Evolutionary conservation across 2,329 filamentous ascomycete species (phyloP).

Genomic region (Graphilbum sp.): DNA sequence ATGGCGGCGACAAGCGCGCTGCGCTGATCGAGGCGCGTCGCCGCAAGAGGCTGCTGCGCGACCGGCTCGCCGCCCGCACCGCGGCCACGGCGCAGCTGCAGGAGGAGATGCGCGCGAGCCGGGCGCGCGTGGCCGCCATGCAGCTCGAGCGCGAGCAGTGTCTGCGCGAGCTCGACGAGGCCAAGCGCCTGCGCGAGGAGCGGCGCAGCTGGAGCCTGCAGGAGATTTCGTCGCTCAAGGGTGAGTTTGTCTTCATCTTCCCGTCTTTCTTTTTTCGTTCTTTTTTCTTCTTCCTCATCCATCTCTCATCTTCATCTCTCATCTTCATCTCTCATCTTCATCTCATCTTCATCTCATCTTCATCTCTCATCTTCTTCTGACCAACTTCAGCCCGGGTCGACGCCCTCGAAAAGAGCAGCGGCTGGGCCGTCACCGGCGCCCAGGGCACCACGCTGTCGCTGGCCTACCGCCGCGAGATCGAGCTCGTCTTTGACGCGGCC

Average conservation of each 20-base stretch:
- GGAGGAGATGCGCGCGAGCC: slow-evolving; percentile 49
- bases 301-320: neutral
- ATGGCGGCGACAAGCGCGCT: slow-evolving; percentile 59
- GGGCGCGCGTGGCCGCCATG: slow-evolving; percentile 44
- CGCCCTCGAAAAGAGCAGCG: slow-evolving; percentile 45
- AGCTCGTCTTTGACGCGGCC: slow-evolving; percentile 53
- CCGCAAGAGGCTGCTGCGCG: slow-evolving; percentile 46
- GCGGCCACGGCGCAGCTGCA: slow-evolving; percentile 50
- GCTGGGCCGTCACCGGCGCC: slow-evolving; percentile 57
- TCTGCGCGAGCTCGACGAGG: slow-evolving; percentile 59
- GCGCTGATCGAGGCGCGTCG: slow-evolving; percentile 61
- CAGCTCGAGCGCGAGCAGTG: slow-evolving; percentile 52
- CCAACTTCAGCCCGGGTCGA: slow-evolving; percentile 43
- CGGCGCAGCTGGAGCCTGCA: slow-evolving; percentile 75
- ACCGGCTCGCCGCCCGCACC: slow-evolving; percentile 54
- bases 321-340: neutral
- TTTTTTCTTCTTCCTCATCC: neutral
- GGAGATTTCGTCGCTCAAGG: slow-evolving; percentile 67
- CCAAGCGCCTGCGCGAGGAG: slow-evolving; percentile 71
- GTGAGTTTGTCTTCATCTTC: slow-evolving; percentile 25
- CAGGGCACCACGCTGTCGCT: slow-evolving; percentile 50
- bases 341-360: too few species aligned
- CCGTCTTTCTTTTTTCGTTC: neutral
- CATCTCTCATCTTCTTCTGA: neutral
- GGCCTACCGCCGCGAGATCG: slow-evolving; percentile 55